Evolutionary conservation across 345 rosid genomes (phyloP), one percentile per base, ranked within the genome.

Genomic region (Aurinia saxatilis): DNA sequence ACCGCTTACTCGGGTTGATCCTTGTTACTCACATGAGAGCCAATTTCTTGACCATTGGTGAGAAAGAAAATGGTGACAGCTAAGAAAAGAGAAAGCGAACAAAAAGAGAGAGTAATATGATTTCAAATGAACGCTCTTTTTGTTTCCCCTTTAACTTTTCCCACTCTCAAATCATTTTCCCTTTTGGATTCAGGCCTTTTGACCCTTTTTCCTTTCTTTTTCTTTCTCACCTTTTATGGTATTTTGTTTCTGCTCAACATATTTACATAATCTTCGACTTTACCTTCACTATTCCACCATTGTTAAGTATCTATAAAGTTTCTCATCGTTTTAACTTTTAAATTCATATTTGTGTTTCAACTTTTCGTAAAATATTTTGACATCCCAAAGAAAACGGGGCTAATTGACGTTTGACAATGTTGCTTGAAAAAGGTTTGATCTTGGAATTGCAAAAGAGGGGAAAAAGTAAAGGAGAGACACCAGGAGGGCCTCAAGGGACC

Each of bases 131-230:
- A 4, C 51, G n/a, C n/a, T n/a, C 54, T 70, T 70, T 62, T 56
- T 30, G 42, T 63, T n/a, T 49, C 38, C 11, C 5, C 75, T 64
- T 71, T 71, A 57, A 42, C 75, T 71, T 71, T 71, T 57, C 66
- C 66, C 70, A 64, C 70, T 35, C 70, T 21, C 60, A 42, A 64
- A 64, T 63, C 65, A 63, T 63, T 71, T 41, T 64, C 13, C 70
- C 70, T 71, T 71, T 71, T 64, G 70, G 60, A 21, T 23, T 36
- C 3, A 49, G 57, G 60, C 60, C 41, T 57, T 57, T 39, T 31
- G 10, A 17, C 7, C 5, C 9, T 57, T 34, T 68, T 69, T 45
- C 25, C 0, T 9, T 6, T 19, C 0, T 53, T 45, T 47, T 13
- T 10, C 57, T 47, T 13, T n/a, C 57, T 30, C 46, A 47, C 50